These are phyloP conservation scores for Flaveria brownii DNA, from an alignment of 129 eudicot genomes.

Conservation along the genomic window DNA sequence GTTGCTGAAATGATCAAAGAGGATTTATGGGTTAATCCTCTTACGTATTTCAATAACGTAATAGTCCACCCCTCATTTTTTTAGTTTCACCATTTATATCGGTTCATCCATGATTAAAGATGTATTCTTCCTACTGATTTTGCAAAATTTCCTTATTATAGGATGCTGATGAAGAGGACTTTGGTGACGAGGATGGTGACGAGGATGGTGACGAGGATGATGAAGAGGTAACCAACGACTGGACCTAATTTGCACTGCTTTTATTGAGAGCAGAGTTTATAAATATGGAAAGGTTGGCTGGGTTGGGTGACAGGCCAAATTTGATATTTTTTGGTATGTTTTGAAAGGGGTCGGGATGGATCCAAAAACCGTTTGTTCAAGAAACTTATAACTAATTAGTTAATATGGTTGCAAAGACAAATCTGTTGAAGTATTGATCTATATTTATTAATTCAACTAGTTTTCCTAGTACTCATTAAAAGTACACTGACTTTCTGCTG, in stretches of 20 bases:
- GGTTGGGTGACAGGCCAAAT: neutral
- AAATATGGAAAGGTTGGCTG: neutral
- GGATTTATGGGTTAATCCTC: slow-evolving; percentile 95
- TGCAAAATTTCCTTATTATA: slow-evolving; percentile 13
- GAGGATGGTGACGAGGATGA: slow-evolving; percentile 60
- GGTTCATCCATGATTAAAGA: neutral
- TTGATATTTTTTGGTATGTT: neutral
- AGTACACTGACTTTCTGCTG: neutral
- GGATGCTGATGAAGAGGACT: slow-evolving; percentile 84
- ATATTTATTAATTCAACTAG: neutral
- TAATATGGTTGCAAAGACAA: neutral
- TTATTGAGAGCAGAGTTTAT: neutral
- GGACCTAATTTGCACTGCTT: neutral
- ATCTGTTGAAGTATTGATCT: neutral
- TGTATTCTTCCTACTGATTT: slow-evolving; percentile 5
- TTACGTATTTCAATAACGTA: slow-evolving; percentile 70
- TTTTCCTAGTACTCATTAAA: neutral
- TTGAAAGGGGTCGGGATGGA: too few relatives aligned
- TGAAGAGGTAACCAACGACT: slow-evolving; percentile 48
- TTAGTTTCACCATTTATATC: neutral
- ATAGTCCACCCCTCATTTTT: neutral
- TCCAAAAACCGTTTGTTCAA: neutral
- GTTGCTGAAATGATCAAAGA: slow-evolving; percentile 89
- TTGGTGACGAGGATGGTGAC: slow-evolving; percentile 48
- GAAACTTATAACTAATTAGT: neutral